A percentile compares a stretch with the other conserved stretches of the same genome.
Conservation (phyloP, 768 basidiomycete genomes). For the Tulasnella calospora region DNA sequence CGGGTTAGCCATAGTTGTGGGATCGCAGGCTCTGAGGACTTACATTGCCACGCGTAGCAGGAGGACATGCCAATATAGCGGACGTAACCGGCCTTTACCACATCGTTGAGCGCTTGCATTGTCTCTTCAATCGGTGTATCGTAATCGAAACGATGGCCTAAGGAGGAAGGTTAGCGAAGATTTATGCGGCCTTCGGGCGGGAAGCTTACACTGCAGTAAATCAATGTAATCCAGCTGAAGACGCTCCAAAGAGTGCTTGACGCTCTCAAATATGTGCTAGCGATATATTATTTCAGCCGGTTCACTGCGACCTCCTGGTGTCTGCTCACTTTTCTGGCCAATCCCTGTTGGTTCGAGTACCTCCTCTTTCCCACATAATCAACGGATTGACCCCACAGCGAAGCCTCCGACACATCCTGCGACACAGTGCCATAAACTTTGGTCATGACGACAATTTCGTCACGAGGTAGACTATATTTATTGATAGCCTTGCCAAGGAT, state of each 20-base stretch:
- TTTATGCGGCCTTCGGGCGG: not conserved
- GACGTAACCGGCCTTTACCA: constrained; percentile 48
- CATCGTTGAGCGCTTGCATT: constrained; percentile 51
- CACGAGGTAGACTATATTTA: constrained; percentile 49
- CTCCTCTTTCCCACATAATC: constrained; percentile 28
- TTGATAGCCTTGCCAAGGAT: constrained; percentile 71
- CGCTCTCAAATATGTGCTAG: constrained; percentile 49
- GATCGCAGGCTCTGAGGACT: constrained; percentile 30
- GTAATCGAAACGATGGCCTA: constrained; percentile 39
- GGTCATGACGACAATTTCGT: constrained; percentile 72
- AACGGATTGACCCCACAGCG: not conserved
- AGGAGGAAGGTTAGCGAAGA: not conserved
- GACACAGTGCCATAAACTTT: constrained; percentile 43
- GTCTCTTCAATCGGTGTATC: constrained; percentile 45
- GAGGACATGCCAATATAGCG: constrained; percentile 45
- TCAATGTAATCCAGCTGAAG: constrained; percentile 49
- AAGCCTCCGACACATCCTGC: not conserved
- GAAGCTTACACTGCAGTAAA: constrained; percentile 40
- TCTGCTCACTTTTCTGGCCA: constrained; percentile 25
- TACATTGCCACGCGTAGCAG: constrained; percentile 38
- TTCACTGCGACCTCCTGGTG: not conserved
- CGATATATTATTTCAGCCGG: not conserved
- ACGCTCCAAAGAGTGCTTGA: constrained; percentile 41
- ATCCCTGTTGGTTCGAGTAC: constrained; percentile 33
- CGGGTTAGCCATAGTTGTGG: not conserved